phyloP scores from a whole-genome alignment of 2,329 filamentous ascomycete genomes.

The Fusarium sambucinum region DNA sequence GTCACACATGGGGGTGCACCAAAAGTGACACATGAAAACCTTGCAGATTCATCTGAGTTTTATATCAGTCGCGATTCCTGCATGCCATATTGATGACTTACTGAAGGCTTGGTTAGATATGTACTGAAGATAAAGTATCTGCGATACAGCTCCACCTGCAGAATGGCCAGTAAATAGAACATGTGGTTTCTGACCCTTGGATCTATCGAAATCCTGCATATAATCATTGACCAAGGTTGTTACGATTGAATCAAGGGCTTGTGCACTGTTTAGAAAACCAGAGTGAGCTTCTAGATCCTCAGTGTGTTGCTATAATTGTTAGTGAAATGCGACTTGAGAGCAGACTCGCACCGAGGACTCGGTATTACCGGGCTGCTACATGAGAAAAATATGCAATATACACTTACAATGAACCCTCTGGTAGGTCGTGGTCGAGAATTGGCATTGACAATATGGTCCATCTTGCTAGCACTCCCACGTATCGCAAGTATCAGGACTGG shows the following conservation, averaged over 20 bases:
- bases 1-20: slow-evolving; percentile 41
- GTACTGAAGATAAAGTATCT: slow-evolving; percentile 34
- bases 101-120: slow-evolving; percentile 18
- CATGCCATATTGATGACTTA: not conserved
- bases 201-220: not conserved
- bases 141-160: slow-evolving; percentile 43
- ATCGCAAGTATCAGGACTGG: slow-evolving; percentile 40
- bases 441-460: slow-evolving; percentile 44
- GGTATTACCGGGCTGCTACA: not conserved
- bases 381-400: not conserved
- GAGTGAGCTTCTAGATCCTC: slow-evolving; percentile 31
- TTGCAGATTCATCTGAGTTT: slow-evolving; percentile 13
- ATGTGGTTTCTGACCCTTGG: slow-evolving; percentile 12
- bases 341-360: not conserved
- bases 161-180: slow-evolving; percentile 44
- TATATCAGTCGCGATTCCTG: not conserved
- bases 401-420: slow-evolving; percentile 36
- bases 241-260: slow-evolving; percentile 26
- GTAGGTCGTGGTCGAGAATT: slow-evolving; percentile 21
- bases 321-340: not conserved
- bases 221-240: slow-evolving; percentile 16
- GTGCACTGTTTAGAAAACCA: slow-evolving; percentile 37
- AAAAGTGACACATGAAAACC: slow-evolving; percentile 42
- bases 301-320: slow-evolving; percentile 7
- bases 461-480: slow-evolving; percentile 40